Evolutionary conservation across 306 rosid genomes (phyloP), one percentile per base, ranked within the genome.

Genomic region (Lathyrus sativus): DNA sequence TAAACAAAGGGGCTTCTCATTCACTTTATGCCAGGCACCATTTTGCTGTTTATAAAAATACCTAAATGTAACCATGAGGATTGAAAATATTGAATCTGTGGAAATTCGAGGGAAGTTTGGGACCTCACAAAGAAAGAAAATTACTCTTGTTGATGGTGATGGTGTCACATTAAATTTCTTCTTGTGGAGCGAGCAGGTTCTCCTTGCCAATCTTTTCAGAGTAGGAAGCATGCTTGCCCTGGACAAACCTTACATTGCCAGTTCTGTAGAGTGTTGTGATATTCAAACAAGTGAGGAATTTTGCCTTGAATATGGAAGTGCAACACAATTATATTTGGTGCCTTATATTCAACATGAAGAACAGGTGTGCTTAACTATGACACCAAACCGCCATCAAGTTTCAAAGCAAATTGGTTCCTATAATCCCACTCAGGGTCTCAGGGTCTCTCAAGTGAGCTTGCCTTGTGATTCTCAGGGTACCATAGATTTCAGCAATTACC

Each of bases 241-340:
- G 74, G 97, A 90, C 59, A 88, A 83, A 64, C 97, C 97, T 33
- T 90, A 83, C 65, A 38, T 93, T 74, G 68, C 87, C 33, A 78
- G 74, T 72, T 73, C 88, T 15, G 48, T 13, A 11, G 96, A 86
- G 72, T 79, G n/a, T n/a, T n/a, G 70, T 78, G 76, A 46, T 56
- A 50, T 67, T 73, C 86, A 79, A 72, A 74, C 83, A 71, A 77
- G 70, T 43, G 85, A 55, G 71, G 84, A 82, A 44, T 42, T 88
- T 67, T 90, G 84, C 72, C 97, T 93, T 70, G 96, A 88, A 84
- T 93, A 85, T 74, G 98, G 97, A 72, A 88, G 95, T 76, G 89
- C 88, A 70, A 90, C 98, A 26, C 98, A 88, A 62, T 78, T 93
- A 70, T 93, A 85, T 81, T 66, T 86, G 85, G 96, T 88, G 72